Evolutionary conservation across 2,329 filamentous ascomycete genomes (phyloP).

Genomic region (Cercospora citrullina): DNA sequence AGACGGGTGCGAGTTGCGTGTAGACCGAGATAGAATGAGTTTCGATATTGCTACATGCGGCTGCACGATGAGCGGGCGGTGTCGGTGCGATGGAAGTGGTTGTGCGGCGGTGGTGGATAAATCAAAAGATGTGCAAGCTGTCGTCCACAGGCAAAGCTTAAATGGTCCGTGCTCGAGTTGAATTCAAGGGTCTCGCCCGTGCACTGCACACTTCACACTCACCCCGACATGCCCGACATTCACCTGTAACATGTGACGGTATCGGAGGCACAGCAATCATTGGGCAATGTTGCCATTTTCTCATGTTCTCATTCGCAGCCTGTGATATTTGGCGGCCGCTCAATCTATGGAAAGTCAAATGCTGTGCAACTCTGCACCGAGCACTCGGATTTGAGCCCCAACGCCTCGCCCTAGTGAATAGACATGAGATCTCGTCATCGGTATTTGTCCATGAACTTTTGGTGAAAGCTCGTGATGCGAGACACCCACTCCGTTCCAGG

Average conservation of each 20-base stretch:
- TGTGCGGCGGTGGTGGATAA: constrained; percentile 3
- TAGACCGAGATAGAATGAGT: constrained; percentile 11
- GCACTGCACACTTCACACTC: not conserved
- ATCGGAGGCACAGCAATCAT: not conserved
- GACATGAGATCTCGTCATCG: constrained; percentile 35
- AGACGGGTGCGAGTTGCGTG: constrained; percentile 21
- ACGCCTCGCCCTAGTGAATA: not conserved
- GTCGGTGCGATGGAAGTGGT: constrained; percentile 14
- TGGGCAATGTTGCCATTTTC: not conserved
- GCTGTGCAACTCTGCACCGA: not conserved
- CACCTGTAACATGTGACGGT: not conserved
- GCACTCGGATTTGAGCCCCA: not conserved
- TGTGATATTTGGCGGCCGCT: not conserved
- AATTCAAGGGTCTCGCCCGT: not conserved
- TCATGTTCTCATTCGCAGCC: not conserved
- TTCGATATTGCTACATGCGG: constrained; percentile 7
- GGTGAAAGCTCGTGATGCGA: constrained; percentile 84
- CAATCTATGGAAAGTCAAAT: not conserved
- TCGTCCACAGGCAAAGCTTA: not conserved
- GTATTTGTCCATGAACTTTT: constrained; percentile 85
- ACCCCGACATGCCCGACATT: not conserved
- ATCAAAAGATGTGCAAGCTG: not conserved
- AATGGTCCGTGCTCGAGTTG: not conserved
- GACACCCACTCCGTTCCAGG: constrained; percentile 94
- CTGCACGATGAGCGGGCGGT: constrained; percentile 21